Evolutionary conservation across 1,284 basidiomycete species (phyloP), one percentile per base, ranked within the genome.

Genomic region (Macrocystidia cucumis): DNA sequence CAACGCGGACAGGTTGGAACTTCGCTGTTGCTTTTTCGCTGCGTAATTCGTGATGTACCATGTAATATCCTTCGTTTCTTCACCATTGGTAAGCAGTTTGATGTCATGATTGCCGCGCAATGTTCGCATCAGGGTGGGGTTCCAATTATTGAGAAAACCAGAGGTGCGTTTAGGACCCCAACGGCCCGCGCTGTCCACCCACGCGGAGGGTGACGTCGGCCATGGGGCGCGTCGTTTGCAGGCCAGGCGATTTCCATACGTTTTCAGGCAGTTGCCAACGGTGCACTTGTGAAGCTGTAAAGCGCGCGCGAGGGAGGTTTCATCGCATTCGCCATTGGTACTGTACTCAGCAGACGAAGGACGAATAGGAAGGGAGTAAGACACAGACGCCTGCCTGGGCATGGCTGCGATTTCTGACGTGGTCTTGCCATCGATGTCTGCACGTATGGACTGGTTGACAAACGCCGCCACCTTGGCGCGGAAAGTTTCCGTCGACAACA

Each of bases 181-280:
- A 2, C 43, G 24, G 0, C 55, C 50, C 16, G 39, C 33, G 9
- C 44, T 47, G 1, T 13, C 20, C 1, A 64, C 45, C 14, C 29
- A 49, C n/a, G 45, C 49, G 4, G 46, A 36, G 0, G 34, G 20
- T 1, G 51, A 41, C 0, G 45, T 9, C 16, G 34, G 19, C 14
- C 49, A 68, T 5, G 64, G 64, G 4, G 60, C 60, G 0, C 51
- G 24, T 3, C 60, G 31, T 40, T 66, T 67, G 42, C 62, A 67
- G 3, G 26, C 28, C 5, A 39, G 25, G 2, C 23, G 16, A 8
- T 47, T 38, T n/a, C 35, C 33, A 4, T 44, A 31, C 4, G 34
- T 16, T 9, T 20, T 2, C 2, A 39, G 22, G 14, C 49, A 51
- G 2, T 21, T 24, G 0, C 2, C 21, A 1, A 9, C 2, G 3